Evolutionary conservation across 2,329 filamentous ascomycete genomes (phyloP).

Genomic region (Epichloe hybrida): DNA sequence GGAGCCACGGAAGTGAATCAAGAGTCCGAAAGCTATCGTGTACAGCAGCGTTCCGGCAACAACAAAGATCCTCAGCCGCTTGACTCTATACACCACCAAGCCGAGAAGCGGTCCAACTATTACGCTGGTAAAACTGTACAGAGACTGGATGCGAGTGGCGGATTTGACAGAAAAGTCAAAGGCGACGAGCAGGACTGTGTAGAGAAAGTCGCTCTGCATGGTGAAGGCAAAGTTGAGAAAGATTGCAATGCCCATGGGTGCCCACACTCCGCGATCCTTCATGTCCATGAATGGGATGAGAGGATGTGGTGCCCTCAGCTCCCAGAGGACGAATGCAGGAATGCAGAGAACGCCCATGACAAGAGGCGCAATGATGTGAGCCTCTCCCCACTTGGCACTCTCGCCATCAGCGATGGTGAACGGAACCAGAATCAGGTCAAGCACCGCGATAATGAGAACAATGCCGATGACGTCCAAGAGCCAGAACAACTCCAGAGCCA

Average conservation of each 20-base stretch:
- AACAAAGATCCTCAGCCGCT: constrained; percentile 38
- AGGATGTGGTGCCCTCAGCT: constrained; percentile 42
- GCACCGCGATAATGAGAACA: constrained; percentile 39
- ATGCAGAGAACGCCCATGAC: constrained; percentile 45
- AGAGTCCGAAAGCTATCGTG: constrained; percentile 39
- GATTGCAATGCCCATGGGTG: constrained; percentile 27
- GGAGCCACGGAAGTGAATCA: constrained; percentile 39
- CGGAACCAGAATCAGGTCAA: constrained; percentile 48
- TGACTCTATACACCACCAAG: constrained; percentile 31
- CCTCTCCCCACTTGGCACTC: constrained; percentile 32
- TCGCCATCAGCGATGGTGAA: constrained; percentile 40
- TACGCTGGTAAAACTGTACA: constrained; percentile 34
- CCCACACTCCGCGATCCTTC: constrained; percentile 33
- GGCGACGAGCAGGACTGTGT: constrained; percentile 40
- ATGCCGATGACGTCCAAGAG: constrained; percentile 44
- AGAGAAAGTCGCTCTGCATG: constrained; percentile 34
- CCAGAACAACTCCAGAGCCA: constrained; percentile 37
- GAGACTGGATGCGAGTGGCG: constrained; percentile 34
- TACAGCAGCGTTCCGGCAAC: constrained; percentile 40
- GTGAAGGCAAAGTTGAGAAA: constrained; percentile 31
- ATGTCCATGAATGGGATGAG: constrained; percentile 43
- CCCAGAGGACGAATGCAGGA: constrained; percentile 41
- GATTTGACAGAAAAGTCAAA: constrained; percentile 32
- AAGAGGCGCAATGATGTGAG: constrained; percentile 39
- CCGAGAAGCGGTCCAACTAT: constrained; percentile 36